phyloP scores from a whole-genome alignment of 2,329 filamentous ascomycete species.

The Penicillium sp. region DNA sequence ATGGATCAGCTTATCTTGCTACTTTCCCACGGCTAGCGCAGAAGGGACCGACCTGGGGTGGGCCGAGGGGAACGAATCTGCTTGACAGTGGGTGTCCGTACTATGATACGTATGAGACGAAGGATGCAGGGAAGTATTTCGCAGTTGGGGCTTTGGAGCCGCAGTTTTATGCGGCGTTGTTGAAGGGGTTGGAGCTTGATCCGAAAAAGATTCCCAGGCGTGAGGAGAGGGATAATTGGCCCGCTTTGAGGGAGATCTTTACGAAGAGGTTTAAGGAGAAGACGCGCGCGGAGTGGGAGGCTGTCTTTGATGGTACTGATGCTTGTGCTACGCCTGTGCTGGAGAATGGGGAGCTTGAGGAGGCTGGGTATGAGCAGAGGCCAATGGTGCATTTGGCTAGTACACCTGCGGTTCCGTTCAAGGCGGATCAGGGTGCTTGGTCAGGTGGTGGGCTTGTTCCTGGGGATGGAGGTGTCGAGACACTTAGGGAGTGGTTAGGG shows the following conservation, averaged over 20 bases:
- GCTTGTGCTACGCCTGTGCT: constrained; percentile 90
- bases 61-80: constrained; percentile 67
- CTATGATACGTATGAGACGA: constrained; percentile 85
- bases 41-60: constrained; percentile 60
- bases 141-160: constrained; percentile 89
- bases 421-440: constrained; percentile 66
- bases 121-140: constrained; percentile 68
- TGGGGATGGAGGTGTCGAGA: constrained; percentile 68
- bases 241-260: constrained; percentile 60
- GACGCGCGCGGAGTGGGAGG: constrained; percentile 76
- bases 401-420: constrained; percentile 62
- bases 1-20: constrained; percentile 74
- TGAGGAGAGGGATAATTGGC: constrained; percentile 64
- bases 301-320: constrained; percentile 81
- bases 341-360: constrained; percentile 67
- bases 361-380: constrained; percentile 49
- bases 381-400: constrained; percentile 53
- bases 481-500: constrained; percentile 68
- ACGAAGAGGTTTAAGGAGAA: constrained; percentile 62
- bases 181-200: constrained; percentile 63
- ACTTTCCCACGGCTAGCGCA: constrained; percentile 69
- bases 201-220: constrained; percentile 47
- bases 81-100: constrained; percentile 83
- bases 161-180: constrained; percentile 69
- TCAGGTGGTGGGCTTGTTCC: constrained; percentile 55